Conservation (phyloP, 2,329 filamentous ascomycete genomes). For the Calonectria fujianensis region DNA sequence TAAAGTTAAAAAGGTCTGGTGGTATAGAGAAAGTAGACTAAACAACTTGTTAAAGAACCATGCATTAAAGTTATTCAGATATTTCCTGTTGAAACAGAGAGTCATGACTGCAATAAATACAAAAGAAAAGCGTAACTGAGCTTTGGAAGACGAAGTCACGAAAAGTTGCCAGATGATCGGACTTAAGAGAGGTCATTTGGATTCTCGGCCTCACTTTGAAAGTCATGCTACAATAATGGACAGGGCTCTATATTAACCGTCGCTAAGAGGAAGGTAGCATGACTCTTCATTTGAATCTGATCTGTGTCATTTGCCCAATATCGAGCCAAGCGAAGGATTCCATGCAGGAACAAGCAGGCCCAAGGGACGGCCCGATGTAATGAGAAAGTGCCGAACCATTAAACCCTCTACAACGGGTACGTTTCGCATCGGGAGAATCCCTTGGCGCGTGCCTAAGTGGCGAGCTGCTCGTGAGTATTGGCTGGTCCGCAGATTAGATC, state of each 20-base stretch:
- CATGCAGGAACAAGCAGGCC: conserved; percentile 27
- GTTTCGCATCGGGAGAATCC: not conserved
- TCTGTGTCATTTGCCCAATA: not conserved
- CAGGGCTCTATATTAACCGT: conserved; percentile 6
- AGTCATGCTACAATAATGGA: not conserved
- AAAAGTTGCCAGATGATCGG: conserved; percentile 17
- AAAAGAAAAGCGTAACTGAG: not conserved
- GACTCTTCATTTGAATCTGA: conserved; percentile 12
- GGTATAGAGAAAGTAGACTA: not conserved
- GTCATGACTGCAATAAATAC: not conserved
- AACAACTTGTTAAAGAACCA: not conserved
- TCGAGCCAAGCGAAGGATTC: conserved; percentile 24
- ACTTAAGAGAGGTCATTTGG: conserved; percentile 23
- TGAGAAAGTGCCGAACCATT: not conserved
- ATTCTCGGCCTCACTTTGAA: conserved; percentile 14
- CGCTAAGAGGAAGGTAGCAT: conserved; percentile 7
- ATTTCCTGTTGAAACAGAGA: not conserved
- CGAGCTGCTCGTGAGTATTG: conserved; percentile 21
- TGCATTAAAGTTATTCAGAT: not conserved
- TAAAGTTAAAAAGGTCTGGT: not conserved
- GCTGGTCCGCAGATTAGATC: conserved; percentile 23
- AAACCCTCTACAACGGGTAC: not conserved
- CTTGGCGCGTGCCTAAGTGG: conserved; percentile 13
- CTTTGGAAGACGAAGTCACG: not conserved
- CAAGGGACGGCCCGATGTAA: conserved; percentile 27